Evolutionary conservation across 257 asterid species (phyloP), one percentile per base, ranked within the genome.

Genomic region (Solanum microdontum): DNA sequence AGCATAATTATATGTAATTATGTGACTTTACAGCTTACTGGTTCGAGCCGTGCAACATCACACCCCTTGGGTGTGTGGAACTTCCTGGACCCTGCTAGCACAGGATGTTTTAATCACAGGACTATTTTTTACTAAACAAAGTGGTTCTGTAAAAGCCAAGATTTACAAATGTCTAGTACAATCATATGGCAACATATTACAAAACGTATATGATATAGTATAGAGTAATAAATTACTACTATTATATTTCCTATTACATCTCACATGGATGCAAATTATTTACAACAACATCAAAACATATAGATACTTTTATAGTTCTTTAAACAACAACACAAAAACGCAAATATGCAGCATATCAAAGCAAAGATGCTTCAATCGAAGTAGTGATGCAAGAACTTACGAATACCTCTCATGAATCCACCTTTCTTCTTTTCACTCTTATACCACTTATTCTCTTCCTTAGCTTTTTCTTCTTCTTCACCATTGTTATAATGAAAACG

Each of bases 331-430:
- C 58, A 76, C 60, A n/a, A 12, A 36, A 37, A 76, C 7, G 36
- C 60, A 76, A 10, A 69, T 60, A 28, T 39, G 51, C 15, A 36
- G 24, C 23, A 24, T 4, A 14, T 79, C 23, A 24, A 5, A 28
- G 79, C 60, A 39, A 15, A 69, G 33, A 28, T 15, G 66, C 66
- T 80, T 80, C 85, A 80, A 80, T 45, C 40, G 23, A 80, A 80
- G 85, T 28, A 86, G 60, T 80, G 83, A 79, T 89, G 88, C 87
- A 95, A 45, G 77, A 93, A 91, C 91, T 93, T 93, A 86, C 93
- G 94, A 86, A 93, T 89, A 40, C 94, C 88, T n/a, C 82, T 89
- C 92, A 93, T 75, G 87, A 93, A 87, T 39, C 93, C 91, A n/a
- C 83, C 84, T 48, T 45, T 80, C 33, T 68, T 76, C 77, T 88